Base-by-base conservation (phyloP, 2,329 filamentous ascomycete species). In the Talaromyces sp. region DNA sequence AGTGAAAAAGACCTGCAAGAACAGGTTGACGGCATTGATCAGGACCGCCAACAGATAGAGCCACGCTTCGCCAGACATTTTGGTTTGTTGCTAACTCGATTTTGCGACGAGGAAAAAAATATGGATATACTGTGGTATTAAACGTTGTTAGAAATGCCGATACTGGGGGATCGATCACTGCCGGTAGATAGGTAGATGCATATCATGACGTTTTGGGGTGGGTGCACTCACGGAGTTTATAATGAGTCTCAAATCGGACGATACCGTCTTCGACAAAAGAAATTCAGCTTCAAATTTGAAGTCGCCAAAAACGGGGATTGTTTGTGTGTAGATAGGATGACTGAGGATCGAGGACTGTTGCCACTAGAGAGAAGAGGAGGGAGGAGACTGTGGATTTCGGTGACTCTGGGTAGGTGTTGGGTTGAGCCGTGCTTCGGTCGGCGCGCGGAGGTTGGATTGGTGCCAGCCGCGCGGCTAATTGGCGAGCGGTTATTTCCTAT, bases 11-110 rank as follows among this genome's bases (percentile, higher is more conserved):
- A 99, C 95, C 84, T 99, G 96, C 66, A 99, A 87, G 82, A 99
- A 99, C 77, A 99, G 88, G 86, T 99, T 99, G 88, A 99, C 93
- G 84, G 95, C 95, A 85, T 99, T 99, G 85, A 99, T 96, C 79
- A 99, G 87, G 81, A 99, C 96, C 82, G 94, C 90, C 82, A 99
- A 86, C 75, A 99, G 89, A 85, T 96, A 99, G 79, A 99, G 85
- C 95, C 95, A 97, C 80, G 93, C 93, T 87, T 97, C 93, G 81
- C 93, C 93, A 76, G 93, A 97, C 93, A 97, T 97, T 77, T 79
- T 88, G 80, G 72, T 67, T 25, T 36, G 31, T 15, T 36, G 1
- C n/a, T 15, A 54, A 31, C 17, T 61, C 34, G 31, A 19, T 27
- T 11, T 25, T 17, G 43, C 43, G 58, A 61, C 45, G n/a, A 36